Evolutionary conservation across 2,329 filamentous ascomycete genomes (phyloP), one percentile per base, ranked within the genome.

Genomic region (Fusarium robinianum): DNA sequence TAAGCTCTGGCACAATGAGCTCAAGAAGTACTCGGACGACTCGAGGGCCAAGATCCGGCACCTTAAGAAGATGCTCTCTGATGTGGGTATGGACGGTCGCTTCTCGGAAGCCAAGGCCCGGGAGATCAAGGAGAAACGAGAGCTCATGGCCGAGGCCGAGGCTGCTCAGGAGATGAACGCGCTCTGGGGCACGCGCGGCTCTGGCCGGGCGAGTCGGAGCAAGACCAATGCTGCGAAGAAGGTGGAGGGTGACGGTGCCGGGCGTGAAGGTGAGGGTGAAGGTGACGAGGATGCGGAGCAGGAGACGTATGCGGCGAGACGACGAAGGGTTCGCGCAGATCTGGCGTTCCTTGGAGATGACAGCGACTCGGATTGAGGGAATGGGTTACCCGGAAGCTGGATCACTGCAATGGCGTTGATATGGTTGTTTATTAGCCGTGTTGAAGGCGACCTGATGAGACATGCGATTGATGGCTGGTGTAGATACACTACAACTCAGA

Each of bases 1-100:
- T 39, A 97, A 96, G 65, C 80, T 96, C 49, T 99, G 94, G 92
- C 81, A 80, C 35, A 83, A 86, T 52, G 90, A 96, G 68, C 77
- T 99, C 18, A 88, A 88, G 65, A 75, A 83, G 41, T 90, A 81
- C 60, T 79, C 78, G 2, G 80, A 84, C 41, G 87, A 91, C 16
- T 65, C 78, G 4, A 86, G 83, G 49, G 88, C 82, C 35, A 96
- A 96, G 74, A 88, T 96, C 50, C 77, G 77, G 38, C 89, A 96
- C 64, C 76, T 99, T 6, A 88, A 83, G 63, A 72, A 72, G 8
- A 86, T 95, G 84, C 77, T 99, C 17, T 77, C 77, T 22, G 90
- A 95, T 19, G 76, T 83, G 5, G 94, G 92, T 22, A 96, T 97
- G 88, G 84, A 83, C 2, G 92, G 91, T 0, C 83, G 92, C 11